Evolutionary conservation across 139 green algal genomes (phyloP).

Genomic region (Tetraselmis chui): DNA sequence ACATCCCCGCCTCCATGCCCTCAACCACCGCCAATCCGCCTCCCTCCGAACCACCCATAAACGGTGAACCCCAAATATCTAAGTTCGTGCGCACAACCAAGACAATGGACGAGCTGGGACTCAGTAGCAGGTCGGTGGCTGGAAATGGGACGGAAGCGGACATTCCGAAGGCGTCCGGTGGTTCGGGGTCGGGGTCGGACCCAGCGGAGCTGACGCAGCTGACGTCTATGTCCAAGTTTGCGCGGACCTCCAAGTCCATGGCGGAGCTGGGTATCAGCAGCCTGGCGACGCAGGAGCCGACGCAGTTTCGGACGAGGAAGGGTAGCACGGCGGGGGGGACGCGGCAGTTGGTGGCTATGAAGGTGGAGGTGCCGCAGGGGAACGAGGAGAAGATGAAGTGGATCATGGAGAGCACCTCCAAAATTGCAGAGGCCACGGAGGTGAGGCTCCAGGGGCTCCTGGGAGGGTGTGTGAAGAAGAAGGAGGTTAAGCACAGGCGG

Average conservation of each 20-base stretch:
- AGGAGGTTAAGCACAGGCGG: too few relatives aligned
- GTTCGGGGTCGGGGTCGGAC: background rate
- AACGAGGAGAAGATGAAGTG: background rate
- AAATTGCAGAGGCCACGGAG: background rate
- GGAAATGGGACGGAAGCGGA: background rate
- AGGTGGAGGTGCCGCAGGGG: background rate
- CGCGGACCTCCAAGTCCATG: background rate
- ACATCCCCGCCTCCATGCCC: too few relatives aligned
- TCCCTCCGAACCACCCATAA: too few relatives aligned
- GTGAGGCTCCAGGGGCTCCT: too few relatives aligned
- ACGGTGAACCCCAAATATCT: too few relatives aligned
- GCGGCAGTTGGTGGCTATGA: background rate
- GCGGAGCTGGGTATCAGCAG: background rate
- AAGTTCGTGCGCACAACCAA: background rate
- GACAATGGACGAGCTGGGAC: background rate
- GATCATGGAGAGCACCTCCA: background rate
- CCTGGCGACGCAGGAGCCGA: too few relatives aligned
- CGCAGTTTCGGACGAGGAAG: background rate
- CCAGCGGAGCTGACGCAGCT: too few relatives aligned
- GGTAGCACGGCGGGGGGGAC: background rate
- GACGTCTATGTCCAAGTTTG: background rate
- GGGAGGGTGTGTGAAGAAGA: too few relatives aligned
- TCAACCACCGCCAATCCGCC: too few relatives aligned
- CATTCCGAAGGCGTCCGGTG: background rate
- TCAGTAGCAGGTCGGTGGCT: background rate